Evolutionary conservation across 768 basidiomycete genomes (phyloP), one percentile per base, ranked within the genome.

Genomic region (Punctularia strigosozonata): DNA sequence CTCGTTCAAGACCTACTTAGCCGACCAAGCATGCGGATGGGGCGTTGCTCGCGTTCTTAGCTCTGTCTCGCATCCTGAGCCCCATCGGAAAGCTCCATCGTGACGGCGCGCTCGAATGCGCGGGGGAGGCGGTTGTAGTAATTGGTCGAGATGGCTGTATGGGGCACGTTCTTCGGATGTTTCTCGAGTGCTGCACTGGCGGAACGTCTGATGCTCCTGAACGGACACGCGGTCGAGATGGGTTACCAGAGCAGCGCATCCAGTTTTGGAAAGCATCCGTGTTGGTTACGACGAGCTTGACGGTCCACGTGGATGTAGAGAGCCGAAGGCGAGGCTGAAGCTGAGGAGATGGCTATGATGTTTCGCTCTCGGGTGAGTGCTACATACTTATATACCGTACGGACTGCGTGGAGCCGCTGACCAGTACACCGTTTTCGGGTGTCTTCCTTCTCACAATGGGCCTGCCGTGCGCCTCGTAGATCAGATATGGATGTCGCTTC

Each of bases 21-120:
- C 91, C 54, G 97, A 98, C 61, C 67, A 73, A 38, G 76, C 82
- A 19, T 95, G 94, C 91, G 87, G 63, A 0, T 95, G n/a, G 91
- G 90, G 90, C 90, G 1, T 69, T 85, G 5, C 65, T 64, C 24
- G 65, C 72, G 0, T 88, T 86, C 50, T 51, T 78, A 39, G 49
- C 69, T 39, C 63, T 69, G 19, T 81, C 71, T 66, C 22, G 67
- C 36, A 77, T 82, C 1, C 69, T 71, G 45, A n/a, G 72, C 80
- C 4, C 54, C 63, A 2, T 51, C 55, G 7, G n/a, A n/a, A n/a
- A n/a, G n/a, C n/a, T n/a, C n/a, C n/a, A n/a, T n/a, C n/a, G n/a
- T n/a, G n/a, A n/a, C n/a, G n/a, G n/a, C n/a, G n/a, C n/a, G n/a
- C n/a, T 55, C 57, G 3, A 68, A 69, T 21, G 62, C 66, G 1